These are phyloP conservation scores for Ustilago bromivora DNA, from an alignment of 1,284 basidiomycete genomes.

Conservation along the genomic window DNA sequence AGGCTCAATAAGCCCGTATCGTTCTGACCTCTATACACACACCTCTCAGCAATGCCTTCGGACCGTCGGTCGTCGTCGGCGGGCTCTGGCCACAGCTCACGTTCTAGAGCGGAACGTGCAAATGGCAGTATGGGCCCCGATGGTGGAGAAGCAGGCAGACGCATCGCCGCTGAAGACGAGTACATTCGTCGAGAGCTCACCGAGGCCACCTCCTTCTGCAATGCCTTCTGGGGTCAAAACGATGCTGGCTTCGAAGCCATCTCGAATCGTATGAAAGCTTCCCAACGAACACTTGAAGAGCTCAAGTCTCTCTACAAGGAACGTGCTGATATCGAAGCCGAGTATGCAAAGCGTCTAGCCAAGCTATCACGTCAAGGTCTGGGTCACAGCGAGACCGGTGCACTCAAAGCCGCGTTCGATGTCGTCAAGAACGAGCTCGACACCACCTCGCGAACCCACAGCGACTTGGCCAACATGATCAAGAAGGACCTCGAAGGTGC, in stretches of 20 bases:
- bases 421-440: constrained; percentile 85
- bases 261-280: constrained; percentile 86
- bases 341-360: constrained; percentile 87
- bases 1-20: background rate
- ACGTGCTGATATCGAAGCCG: constrained; percentile 88
- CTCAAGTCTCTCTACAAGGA: constrained; percentile 88
- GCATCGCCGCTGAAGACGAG: constrained; percentile 60
- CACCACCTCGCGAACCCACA: constrained; percentile 79
- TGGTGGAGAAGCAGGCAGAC: constrained; percentile 56
- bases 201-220: constrained; percentile 83
- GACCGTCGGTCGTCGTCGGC: constrained; percentile 51
- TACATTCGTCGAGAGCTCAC: constrained; percentile 61
- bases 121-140: constrained; percentile 55
- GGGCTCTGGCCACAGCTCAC: constrained; percentile 53
- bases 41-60: constrained; percentile 40
- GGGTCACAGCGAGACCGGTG: constrained; percentile 92
- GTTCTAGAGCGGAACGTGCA: constrained; percentile 40
- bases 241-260: constrained; percentile 92
- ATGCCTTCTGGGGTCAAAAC: constrained; percentile 83
- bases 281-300: constrained; percentile 88
- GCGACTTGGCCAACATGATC: constrained; percentile 80
- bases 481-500: constrained; percentile 80
- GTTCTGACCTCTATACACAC: background rate
- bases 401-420: constrained; percentile 82
- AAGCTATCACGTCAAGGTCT: constrained; percentile 83